Base-by-base conservation (phyloP, 305 asterid genomes). In the Withania somnifera region DNA sequence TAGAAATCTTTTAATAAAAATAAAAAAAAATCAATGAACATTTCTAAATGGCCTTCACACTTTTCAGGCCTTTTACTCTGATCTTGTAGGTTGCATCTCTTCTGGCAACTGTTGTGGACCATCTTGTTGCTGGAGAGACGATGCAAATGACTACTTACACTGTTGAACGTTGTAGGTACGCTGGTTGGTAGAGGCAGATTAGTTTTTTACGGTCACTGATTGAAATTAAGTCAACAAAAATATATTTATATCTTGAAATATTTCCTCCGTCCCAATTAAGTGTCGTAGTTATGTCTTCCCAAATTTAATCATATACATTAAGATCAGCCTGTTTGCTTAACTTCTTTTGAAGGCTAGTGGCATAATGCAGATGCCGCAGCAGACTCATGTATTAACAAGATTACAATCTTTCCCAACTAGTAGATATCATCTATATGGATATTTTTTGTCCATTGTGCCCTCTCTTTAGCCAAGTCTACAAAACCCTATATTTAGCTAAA, bases 81-180 rank as follows among this genome's bases (percentile, higher is more conserved):
- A 83, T 45, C 67, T 82, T 86, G 73, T 85, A 95, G 99, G 99
- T 95, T 57, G 99, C 94, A 78, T 82, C 95, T 67, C 97, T 96
- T 87, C 85, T 96, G 89, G 98, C 99, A 83, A 91, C 86, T 83
- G 98, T 90, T 81, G 97, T 96, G 66, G 97, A 94, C 84, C 98
- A 96, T 90, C 93, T 96, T 84, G 99, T 96, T 79, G 93, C 98
- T 10, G 99, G 99, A 7, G 99, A 96, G 90, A 96, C 98, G 53
- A 96, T 96, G 99, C 99, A 94, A 86, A 93, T 96, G 98, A 87
- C 98, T 3, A 90, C 92, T 30, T 77, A 95, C 78, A 88, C 95
- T 83, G 98, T 93, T 61, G 91, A 94, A 87, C 95, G 98, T 81
- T 91, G 93, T 91, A 93, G 97, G 99, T 96, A 88, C 66, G 87